Evolutionary conservation across 306 rosid species (phyloP).

Genomic region (Psophocarpus tetragonolobus): DNA sequence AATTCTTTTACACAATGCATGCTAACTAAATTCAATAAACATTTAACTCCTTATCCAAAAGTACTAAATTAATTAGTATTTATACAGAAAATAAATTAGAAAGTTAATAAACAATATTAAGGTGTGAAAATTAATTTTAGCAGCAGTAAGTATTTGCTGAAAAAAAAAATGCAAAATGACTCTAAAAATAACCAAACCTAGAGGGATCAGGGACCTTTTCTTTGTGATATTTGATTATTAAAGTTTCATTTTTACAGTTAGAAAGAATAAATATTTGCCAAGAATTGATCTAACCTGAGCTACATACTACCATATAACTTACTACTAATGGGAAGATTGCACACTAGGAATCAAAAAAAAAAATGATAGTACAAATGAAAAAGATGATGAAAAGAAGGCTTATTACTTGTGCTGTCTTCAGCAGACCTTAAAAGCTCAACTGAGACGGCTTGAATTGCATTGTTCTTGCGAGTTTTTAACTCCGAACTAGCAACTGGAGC

Average conservation of each 20-base stretch:
- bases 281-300: slow-evolving; percentile 71
- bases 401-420: slow-evolving; percentile 36
- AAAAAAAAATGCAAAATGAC: not conserved
- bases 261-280: slow-evolving; percentile 72
- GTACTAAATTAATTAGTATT: not conserved
- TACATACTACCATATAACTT: slow-evolving; percentile 51
- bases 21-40: too few species aligned
- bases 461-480: slow-evolving; percentile 63
- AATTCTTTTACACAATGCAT: too few species aligned
- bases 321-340: slow-evolving; percentile 39
- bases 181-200: slow-evolving; percentile 15
- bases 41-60: not conserved
- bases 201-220: slow-evolving; percentile 30
- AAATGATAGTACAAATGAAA: slow-evolving; percentile 48
- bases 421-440: slow-evolving; percentile 43
- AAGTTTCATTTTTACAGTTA: slow-evolving; percentile 63
- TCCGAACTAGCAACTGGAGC: slow-evolving; percentile 64
- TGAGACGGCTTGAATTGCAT: slow-evolving; percentile 70
- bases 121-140: not conserved
- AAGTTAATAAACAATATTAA: not conserved
- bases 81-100: not conserved
- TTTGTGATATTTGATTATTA: slow-evolving; percentile 49
- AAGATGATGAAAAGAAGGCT: slow-evolving; percentile 30
- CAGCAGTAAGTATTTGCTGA: not conserved
- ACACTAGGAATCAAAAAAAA: slow-evolving; percentile 28